A percentile compares a stretch with the other conserved stretches of the same genome.
Evolutionary conservation across 2,329 filamentous ascomycete genomes (phyloP).

Genomic region (Ambrosiella cleistominuta): DNA sequence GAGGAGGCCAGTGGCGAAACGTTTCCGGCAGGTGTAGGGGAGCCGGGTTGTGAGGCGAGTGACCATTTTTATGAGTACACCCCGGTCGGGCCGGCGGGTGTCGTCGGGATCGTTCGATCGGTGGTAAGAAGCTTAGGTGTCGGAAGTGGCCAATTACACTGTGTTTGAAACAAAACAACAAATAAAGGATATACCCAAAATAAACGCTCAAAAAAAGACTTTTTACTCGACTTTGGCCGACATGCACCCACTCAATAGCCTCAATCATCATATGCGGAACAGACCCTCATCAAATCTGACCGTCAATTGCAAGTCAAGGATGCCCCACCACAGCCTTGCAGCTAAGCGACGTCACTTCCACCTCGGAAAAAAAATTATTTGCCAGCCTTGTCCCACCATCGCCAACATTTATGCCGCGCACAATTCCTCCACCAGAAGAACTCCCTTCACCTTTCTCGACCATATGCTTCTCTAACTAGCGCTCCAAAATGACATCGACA

Average conservation of each 20-base stretch:
- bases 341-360: slow-evolving; percentile 11
- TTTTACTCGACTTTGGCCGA: no score
- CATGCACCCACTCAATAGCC: neutral
- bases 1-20: neutral
- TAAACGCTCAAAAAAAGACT: no score
- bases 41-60: slow-evolving; percentile 2
- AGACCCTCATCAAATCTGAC: neutral
- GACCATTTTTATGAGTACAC: slow-evolving; percentile 1
- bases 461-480: neutral
- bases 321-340: slow-evolving; percentile 12
- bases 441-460: neutral
- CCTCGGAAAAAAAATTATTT: slow-evolving; percentile 6
- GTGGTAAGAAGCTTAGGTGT: no score
- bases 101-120: no score
- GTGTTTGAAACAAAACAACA: no score
- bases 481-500: slow-evolving; percentile 4
- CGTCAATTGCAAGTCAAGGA: slow-evolving; percentile 39
- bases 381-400: slow-evolving; percentile 11
- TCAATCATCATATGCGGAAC: neutral
- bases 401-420: neutral
- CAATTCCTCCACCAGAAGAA: neutral
- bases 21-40: slow-evolving; percentile 4
- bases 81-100: neutral
- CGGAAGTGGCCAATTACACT: no score
- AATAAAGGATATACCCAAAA: no score